Conservation (phyloP, 1,284 basidiomycete species). For the Coniferiporia sulphurascens region DNA sequence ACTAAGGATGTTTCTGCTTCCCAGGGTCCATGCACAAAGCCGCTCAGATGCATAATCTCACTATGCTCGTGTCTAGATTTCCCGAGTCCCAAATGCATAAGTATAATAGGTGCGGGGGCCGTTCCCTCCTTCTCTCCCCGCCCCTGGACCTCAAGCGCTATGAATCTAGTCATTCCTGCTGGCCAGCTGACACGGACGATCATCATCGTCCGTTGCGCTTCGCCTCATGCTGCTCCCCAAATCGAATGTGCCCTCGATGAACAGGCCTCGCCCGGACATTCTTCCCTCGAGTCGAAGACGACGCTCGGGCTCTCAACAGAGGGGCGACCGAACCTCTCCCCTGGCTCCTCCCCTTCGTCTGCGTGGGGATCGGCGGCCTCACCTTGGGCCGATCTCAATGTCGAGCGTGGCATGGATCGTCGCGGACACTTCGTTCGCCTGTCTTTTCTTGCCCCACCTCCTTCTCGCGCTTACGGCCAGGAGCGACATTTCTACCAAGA, state of each 20-base stretch:
- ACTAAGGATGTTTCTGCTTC: constrained; percentile 8
- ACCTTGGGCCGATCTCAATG: constrained; percentile 9
- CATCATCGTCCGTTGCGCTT: constrained; percentile 16
- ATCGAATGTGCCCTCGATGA: constrained; percentile 19
- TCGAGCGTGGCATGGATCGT: constrained; percentile 17
- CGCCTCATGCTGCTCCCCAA: constrained; percentile 12
- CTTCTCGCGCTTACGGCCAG: background rate
- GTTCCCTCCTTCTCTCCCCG: background rate
- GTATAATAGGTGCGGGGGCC: constrained; percentile 1
- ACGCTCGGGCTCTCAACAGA: constrained; percentile 1
- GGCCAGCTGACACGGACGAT: constrained; percentile 13
- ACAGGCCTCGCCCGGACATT: constrained; percentile 1
- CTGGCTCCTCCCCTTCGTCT: background rate
- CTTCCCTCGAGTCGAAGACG: background rate
- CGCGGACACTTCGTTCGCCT: constrained; percentile 18
- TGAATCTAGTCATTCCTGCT: constrained; percentile 18
- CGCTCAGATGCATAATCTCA: background rate
- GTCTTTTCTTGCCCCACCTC: constrained; percentile 10
- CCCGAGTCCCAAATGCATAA: constrained; percentile 4
- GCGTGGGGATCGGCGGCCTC: background rate
- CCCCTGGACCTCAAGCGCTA: background rate
- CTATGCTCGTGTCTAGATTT: background rate
- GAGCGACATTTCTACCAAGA: constrained; percentile 1
- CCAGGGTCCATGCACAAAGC: background rate
- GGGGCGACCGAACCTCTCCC: background rate